Conservation (phyloP, 75 land plant genomes). For the Azolla pinnata region DNA sequence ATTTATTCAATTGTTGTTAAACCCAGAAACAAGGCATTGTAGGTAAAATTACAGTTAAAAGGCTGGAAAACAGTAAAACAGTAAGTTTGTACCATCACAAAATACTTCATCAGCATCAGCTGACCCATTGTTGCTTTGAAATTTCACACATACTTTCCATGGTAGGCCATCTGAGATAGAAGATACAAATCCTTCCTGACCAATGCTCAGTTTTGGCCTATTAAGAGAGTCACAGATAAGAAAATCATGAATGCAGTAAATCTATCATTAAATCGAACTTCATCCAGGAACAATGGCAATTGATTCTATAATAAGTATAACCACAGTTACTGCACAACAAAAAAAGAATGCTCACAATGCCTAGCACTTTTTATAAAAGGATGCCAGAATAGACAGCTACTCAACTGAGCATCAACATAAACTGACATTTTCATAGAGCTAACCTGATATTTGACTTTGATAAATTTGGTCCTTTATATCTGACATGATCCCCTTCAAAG, state of each 20-base stretch:
- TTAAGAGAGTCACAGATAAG: no score
- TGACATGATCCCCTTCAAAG: conserved; percentile 6
- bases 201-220: conserved; percentile 23
- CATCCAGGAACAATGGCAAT: neutral
- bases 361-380: neutral
- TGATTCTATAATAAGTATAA: no score
- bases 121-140: conserved; percentile 3
- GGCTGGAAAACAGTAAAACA: no score
- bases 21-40: no score
- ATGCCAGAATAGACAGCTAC: neutral
- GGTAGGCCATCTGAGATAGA: conserved; percentile 18
- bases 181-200: conserved; percentile 24
- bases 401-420: no score
- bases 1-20: no score
- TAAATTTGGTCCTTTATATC: neutral
- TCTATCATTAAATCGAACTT: neutral
- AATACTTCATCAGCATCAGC: conserved; percentile 4
- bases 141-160: conserved; percentile 30
- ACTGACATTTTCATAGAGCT: no score
- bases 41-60: no score
- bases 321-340: neutral
- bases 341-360: no score
- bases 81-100: conserved; percentile 13
- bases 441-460: neutral
- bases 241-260: conserved; percentile 10